phyloP scores from a whole-genome alignment of 805 yeast species.

The Ogataea naganishii region DNA sequence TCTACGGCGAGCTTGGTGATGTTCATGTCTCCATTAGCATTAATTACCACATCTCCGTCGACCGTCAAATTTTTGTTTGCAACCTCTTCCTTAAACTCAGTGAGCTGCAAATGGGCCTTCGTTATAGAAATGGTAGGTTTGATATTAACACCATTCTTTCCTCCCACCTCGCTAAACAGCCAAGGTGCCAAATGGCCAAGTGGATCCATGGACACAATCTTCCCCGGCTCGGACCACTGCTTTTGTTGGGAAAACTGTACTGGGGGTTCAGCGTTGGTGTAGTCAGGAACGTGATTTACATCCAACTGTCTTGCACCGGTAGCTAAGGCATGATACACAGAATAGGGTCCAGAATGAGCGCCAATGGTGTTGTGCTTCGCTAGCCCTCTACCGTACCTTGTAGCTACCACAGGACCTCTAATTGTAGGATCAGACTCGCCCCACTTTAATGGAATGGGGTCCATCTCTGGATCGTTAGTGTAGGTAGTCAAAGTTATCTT shows the following conservation, averaged over 20 bases:
- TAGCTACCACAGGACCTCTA: conserved; percentile 52
- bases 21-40: conserved; percentile 50
- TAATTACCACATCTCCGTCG: conserved; percentile 54
- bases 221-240: conserved; percentile 46
- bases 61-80: conserved; percentile 41
- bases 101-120: conserved; percentile 53
- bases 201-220: conserved; percentile 60
- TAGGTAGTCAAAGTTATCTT: conserved; percentile 42
- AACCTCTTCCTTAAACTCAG: conserved; percentile 51
- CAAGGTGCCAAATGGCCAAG: conserved; percentile 61
- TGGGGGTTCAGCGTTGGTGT: conserved; percentile 57
- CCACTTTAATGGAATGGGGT: conserved; percentile 46
- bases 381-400: conserved; percentile 40
- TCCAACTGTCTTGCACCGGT: conserved; percentile 52
- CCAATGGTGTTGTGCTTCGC: conserved; percentile 54
- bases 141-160: conserved; percentile 41
- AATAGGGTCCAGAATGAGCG: conserved; percentile 57
- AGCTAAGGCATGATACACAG: conserved; percentile 57
- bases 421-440: conserved; percentile 36
- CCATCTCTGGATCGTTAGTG: conserved; percentile 38
- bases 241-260: conserved; percentile 44
- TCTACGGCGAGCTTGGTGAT: conserved; percentile 61
- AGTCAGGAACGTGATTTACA: conserved; percentile 45
- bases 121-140: conserved; percentile 62
- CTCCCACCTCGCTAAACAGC: conserved; percentile 37